Evolutionary conservation across 495 filamentous ascomycete genomes (phyloP).

Genomic region (Lasiosphaeria hispida): DNA sequence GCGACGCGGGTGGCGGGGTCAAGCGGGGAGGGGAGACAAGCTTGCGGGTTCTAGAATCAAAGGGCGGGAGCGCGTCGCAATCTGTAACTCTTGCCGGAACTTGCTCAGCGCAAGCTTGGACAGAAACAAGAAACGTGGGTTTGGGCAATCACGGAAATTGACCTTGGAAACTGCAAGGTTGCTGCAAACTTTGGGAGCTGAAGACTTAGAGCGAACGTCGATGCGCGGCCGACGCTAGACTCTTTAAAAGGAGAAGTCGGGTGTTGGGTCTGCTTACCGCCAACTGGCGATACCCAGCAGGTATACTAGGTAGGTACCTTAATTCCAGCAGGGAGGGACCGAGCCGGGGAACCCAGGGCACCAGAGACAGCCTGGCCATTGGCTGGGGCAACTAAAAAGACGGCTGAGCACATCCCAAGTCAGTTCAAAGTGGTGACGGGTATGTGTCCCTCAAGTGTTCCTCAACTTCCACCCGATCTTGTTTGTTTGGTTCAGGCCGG

Average conservation of each 20-base stretch:
- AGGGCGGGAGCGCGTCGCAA: too few relatives aligned
- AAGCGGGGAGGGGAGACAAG: not conserved
- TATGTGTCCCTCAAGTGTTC: not conserved
- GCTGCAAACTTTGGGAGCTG: too few relatives aligned
- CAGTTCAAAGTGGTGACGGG: not conserved
- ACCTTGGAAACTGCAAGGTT: too few relatives aligned
- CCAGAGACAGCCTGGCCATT: not conserved
- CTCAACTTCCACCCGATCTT: too few relatives aligned
- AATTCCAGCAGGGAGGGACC: conserved; percentile 14
- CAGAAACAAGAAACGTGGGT: too few relatives aligned
- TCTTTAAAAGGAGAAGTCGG: not conserved
- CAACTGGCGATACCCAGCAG: conserved; percentile 1
- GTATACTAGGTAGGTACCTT: too few relatives aligned
- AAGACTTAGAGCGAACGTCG: not conserved
- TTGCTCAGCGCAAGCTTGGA: too few relatives aligned
- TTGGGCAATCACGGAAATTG: too few relatives aligned
- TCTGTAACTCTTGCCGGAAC: too few relatives aligned
- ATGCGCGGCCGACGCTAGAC: not conserved
- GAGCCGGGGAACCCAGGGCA: conserved; percentile 1
- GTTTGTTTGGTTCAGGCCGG: too few relatives aligned
- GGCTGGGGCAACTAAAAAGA: not conserved
- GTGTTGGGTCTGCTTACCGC: conserved; percentile 4
- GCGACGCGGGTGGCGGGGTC: conserved; percentile 9
- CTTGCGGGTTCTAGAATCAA: not conserved
- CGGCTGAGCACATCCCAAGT: not conserved